Evolutionary conservation across 2,329 filamentous ascomycete species (phyloP).

Genomic region (Keithomyces neogunnii): DNA sequence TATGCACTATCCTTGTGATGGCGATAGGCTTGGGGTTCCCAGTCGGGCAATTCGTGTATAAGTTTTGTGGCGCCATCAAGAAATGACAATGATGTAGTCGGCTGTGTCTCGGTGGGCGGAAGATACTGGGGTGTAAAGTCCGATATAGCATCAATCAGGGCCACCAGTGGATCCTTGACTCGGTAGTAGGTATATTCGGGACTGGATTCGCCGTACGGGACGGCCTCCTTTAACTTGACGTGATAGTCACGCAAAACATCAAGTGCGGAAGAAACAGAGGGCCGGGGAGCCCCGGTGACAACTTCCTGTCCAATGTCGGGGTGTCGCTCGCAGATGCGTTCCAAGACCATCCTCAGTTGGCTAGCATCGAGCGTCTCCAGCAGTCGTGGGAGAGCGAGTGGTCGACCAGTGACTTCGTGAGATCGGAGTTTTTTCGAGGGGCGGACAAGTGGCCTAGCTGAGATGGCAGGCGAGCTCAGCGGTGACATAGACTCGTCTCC

Average conservation of each 20-base stretch:
- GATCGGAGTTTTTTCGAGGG: slow-evolving; percentile 55
- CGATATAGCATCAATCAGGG: slow-evolving; percentile 79
- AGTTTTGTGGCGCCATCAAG: slow-evolving; percentile 85
- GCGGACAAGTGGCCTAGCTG: slow-evolving; percentile 58
- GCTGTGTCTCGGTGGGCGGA: slow-evolving; percentile 79
- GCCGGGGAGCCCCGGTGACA: slow-evolving; percentile 74
- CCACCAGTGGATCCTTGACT: slow-evolving; percentile 70
- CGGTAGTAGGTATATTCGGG: slow-evolving; percentile 95
- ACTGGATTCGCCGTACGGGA: slow-evolving; percentile 76
- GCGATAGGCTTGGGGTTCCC: slow-evolving; percentile 81
- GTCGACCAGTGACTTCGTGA: slow-evolving; percentile 56
- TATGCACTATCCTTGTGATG: slow-evolving; percentile 93
- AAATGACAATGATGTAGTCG: slow-evolving; percentile 76
- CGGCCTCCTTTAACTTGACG: slow-evolving; percentile 64
- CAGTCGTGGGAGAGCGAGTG: slow-evolving; percentile 56
- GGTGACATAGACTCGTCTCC: slow-evolving; percentile 85
- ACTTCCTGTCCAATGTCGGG: slow-evolving; percentile 82
- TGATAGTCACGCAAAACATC: slow-evolving; percentile 78
- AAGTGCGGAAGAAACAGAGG: slow-evolving; percentile 72
- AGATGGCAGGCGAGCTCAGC: slow-evolving; percentile 67
- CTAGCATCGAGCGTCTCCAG: slow-evolving; percentile 86
- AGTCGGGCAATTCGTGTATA: slow-evolving; percentile 82
- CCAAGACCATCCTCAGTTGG: slow-evolving; percentile 78
- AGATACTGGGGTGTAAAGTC: slow-evolving; percentile 96
- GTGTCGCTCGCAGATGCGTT: slow-evolving; percentile 83